Conservation (phyloP, 139 green algal genomes). For the Closterium sp. region DNA sequence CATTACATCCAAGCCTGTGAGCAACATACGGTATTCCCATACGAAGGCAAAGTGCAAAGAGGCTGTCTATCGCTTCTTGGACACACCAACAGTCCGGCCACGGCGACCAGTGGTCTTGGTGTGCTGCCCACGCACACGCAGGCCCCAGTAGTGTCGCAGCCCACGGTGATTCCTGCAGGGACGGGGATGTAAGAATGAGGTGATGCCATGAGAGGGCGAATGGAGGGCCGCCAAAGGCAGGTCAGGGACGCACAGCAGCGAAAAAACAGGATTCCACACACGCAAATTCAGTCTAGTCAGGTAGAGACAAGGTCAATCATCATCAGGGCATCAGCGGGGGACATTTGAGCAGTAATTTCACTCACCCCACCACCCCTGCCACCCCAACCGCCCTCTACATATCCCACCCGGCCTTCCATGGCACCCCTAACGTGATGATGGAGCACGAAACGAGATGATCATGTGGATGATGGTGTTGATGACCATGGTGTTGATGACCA, state of each 20-base stretch:
- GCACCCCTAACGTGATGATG: not conserved
- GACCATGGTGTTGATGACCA: no score
- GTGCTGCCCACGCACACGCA: conserved; percentile 97
- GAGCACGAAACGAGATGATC: not conserved
- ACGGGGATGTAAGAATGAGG: not conserved
- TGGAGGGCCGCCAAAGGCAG: not conserved
- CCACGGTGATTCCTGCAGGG: conserved; percentile 74
- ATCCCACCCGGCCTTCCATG: not conserved
- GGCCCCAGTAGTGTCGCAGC: conserved; percentile 98
- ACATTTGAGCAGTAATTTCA: not conserved
- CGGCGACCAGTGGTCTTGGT: conserved; percentile 97
- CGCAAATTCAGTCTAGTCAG: not conserved
- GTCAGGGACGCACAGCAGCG: not conserved
- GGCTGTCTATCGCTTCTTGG: conserved; percentile 33
- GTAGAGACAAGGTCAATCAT: not conserved
- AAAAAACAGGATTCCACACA: not conserved
- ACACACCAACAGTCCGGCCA: conserved; percentile 87
- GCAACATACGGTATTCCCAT: not conserved
- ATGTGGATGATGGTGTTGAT: no score
- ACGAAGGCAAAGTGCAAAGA: not conserved
- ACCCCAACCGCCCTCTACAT: no score
- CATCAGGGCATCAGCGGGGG: not conserved
- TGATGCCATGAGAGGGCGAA: no score
- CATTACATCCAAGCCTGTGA: not conserved
- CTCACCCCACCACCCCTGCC: not conserved